Conservation (phyloP, 2,329 filamentous ascomycete species). For the Ustulina deusta region DNA sequence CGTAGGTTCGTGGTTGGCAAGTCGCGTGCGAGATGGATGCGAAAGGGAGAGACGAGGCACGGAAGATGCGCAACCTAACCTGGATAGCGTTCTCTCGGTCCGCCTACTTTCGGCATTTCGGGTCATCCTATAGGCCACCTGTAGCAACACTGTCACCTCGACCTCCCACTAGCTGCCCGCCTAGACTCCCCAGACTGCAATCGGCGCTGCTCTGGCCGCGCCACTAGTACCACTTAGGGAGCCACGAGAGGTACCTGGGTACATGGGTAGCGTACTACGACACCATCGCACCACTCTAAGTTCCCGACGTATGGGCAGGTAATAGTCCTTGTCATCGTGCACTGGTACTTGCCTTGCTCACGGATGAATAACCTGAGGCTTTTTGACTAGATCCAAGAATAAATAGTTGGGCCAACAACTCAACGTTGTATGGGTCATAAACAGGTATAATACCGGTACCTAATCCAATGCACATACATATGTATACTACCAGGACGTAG, state of each 20-base stretch:
- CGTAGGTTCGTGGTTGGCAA: not conserved
- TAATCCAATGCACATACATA: no score
- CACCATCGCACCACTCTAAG: not conserved
- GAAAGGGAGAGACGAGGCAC: not conserved
- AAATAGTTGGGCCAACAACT: not conserved
- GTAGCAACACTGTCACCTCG: not conserved
- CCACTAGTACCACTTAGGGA: not conserved
- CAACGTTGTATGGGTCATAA: no score
- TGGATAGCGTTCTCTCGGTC: not conserved
- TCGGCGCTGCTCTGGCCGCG: not conserved
- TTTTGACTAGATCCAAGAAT: not conserved
- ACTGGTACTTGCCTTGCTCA: no score
- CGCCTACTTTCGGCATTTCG: constrained; percentile 7
- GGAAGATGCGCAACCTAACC: no score
- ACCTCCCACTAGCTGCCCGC: not conserved
- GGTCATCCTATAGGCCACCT: constrained; percentile 3
- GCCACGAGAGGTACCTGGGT: not conserved
- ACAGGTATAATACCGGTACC: no score
- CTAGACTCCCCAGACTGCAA: constrained; percentile 1
- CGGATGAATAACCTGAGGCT: not conserved
- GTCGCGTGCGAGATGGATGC: not conserved
- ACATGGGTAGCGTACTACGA: no score
- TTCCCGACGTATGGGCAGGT: no score
- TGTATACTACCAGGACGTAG: no score
- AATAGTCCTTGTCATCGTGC: no score